A percentile compares a stretch with the other conserved stretches of the same genome.
phyloP scores from a whole-genome alignment of 2,329 filamentous ascomycete species.

The Cucurbitaria berberidis region DNA sequence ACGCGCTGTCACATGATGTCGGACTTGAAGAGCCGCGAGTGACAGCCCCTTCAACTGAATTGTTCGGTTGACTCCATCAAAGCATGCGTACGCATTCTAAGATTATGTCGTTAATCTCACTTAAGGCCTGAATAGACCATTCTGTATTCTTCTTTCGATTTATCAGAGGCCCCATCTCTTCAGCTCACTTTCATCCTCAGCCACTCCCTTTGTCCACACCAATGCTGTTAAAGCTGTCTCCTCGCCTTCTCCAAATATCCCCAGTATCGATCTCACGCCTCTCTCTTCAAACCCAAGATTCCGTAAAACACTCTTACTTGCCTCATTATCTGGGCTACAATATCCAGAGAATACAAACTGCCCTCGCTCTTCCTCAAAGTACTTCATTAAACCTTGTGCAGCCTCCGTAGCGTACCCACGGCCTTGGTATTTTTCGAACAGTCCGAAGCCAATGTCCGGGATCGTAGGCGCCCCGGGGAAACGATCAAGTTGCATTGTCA shows the following conservation, averaged over 20 bases:
- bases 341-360: slow-evolving; percentile 19
- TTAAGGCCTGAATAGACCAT: not conserved
- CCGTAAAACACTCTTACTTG: slow-evolving; percentile 22
- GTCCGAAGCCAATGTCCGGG: slow-evolving; percentile 31
- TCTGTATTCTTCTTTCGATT: not conserved
- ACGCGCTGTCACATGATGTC: too few species aligned
- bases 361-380: slow-evolving; percentile 13
- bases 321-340: slow-evolving; percentile 21
- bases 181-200: slow-evolving; percentile 1
- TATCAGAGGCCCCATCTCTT: slow-evolving; percentile 1
- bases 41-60: too few species aligned
- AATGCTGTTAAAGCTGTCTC: not conserved
- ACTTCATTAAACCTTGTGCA: slow-evolving; percentile 12
- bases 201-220: slow-evolving; percentile 18
- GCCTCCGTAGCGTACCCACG: slow-evolving; percentile 32
- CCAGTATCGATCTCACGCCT: slow-evolving; percentile 15
- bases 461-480: slow-evolving; percentile 21
- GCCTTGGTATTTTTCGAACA: slow-evolving; percentile 15
- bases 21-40: too few species aligned
- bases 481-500: slow-evolving; percentile 32
- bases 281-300: slow-evolving; percentile 27
- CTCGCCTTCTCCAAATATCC: slow-evolving; percentile 5
- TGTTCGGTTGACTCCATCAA: too few species aligned
- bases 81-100: too few species aligned
- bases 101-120: too few species aligned